Base-by-base conservation (phyloP, 805 yeast genomes). In the Starmerella bombicola region DNA sequence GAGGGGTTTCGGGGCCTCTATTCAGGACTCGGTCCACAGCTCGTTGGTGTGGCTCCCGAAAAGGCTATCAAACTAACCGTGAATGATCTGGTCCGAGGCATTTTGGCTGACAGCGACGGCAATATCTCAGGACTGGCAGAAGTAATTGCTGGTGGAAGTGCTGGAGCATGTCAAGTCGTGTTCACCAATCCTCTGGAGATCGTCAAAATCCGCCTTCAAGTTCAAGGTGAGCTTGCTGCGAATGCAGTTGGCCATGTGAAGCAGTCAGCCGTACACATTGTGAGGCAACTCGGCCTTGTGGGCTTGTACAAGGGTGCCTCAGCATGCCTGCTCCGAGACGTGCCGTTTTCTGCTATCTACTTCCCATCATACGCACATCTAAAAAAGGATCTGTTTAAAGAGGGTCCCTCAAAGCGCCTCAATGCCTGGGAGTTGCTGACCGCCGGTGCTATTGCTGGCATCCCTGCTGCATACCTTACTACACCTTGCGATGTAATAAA, bases 41-140 rank as follows among this genome's bases (percentile, higher is more conserved):
- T 88, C 55, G 75, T 91, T 36, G 98, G 98, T 51, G 97, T 88
- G 38, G 97, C 97, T 0, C 98, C 98, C 2, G 98, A 88, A 61
- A 88, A 88, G 67, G 97, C 97, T 33, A 88, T 88, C 55, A 88
- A 88, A 64, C 73, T 88, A 50, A 86, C 97, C 0, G 93, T 88
- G 30, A 88, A 88, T 62, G 98, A 88, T 59, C 65, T 81, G 42
- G 77, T 85, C 43, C 73, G 97, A 54, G 76, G 77, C 22, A 68
- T 74, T 40, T 76, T 88, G 47, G 70, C 82, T n/a, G 64, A 69
- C 34, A 54, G 64, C 19, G 64, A 68, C 12, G 77, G 76, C 40
- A 58, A 66, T 24, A 65, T 76, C 36, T 60, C 73, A 2, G 49
- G 71, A 50, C 58, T 63, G 22, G 71, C 79, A 69, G 97, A 88